phyloP scores from a whole-genome alignment of 192 early-diverging fungal species.

The Phycomyces blakesleeanus region DNA sequence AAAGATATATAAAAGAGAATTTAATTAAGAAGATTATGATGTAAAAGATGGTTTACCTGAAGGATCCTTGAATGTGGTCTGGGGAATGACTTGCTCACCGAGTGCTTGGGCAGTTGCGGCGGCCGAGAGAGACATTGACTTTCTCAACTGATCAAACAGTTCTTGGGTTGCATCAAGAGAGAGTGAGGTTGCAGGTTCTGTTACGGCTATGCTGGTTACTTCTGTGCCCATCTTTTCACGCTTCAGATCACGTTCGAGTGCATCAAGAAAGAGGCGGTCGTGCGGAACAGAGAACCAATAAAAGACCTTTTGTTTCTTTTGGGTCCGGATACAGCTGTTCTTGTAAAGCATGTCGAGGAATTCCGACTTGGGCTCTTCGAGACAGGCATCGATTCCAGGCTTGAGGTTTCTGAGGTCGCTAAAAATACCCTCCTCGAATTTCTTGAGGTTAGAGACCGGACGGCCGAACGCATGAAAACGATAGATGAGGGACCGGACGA shows the following conservation, averaged over 20 bases:
- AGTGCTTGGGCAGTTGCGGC: slow-evolving; percentile 10
- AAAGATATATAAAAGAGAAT: too few species aligned
- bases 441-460: slow-evolving; percentile 85
- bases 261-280: slow-evolving; percentile 92
- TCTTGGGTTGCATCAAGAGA: slow-evolving; percentile 26
- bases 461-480: slow-evolving; percentile 89
- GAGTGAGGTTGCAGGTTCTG: slow-evolving; percentile 61
- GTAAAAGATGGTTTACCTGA: not conserved
- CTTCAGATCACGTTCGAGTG: slow-evolving; percentile 93
- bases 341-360: slow-evolving; percentile 94
- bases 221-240: slow-evolving; percentile 82
- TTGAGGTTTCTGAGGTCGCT: slow-evolving; percentile 93
- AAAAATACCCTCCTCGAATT: slow-evolving; percentile 99
- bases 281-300: slow-evolving; percentile 96
- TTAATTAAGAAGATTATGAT: too few species aligned
- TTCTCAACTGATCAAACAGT: slow-evolving; percentile 28
- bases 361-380: slow-evolving; percentile 90
- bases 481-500: slow-evolving; percentile 85
- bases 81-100: not conserved
- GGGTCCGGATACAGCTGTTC: slow-evolving; percentile 93
- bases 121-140: slow-evolving; percentile 25
- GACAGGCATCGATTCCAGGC: slow-evolving; percentile 84
- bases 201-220: slow-evolving; percentile 70
- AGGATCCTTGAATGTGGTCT: not conserved
- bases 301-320: slow-evolving; percentile 99